Conservation (phyloP, 2,329 filamentous ascomycete species). For the Tolypocladium endophyticum region DNA sequence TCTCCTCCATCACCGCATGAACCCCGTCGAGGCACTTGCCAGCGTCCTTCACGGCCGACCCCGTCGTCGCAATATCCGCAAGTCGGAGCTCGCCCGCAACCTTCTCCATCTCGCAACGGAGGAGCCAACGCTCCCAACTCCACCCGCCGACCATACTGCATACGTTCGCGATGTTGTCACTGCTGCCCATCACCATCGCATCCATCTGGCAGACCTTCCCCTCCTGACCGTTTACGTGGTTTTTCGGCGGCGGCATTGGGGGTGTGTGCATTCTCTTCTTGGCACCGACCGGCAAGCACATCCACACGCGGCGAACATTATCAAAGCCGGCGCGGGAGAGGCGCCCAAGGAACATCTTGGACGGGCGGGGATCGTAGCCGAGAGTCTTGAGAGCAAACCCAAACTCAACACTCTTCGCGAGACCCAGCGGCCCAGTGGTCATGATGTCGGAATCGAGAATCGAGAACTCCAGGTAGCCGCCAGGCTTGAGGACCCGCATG, state of each 20-base stretch:
- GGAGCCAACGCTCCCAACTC: constrained; percentile 94
- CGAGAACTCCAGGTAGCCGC: constrained; percentile 84
- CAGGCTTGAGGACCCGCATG: constrained; percentile 83
- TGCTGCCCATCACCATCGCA: constrained; percentile 55
- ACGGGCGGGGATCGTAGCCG: constrained; percentile 80
- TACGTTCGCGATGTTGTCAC: constrained; percentile 60
- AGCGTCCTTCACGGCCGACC: constrained; percentile 42
- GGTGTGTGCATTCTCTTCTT: constrained; percentile 20
- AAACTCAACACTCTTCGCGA: constrained; percentile 84
- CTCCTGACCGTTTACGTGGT: constrained; percentile 26
- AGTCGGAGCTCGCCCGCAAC: constrained; percentile 54
- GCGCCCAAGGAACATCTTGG: constrained; percentile 68
- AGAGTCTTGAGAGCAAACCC: constrained; percentile 79
- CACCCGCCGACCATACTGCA: constrained; percentile 77
- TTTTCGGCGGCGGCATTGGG: constrained; percentile 19
- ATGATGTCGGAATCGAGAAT: constrained; percentile 85
- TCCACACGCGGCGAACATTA: constrained; percentile 76
- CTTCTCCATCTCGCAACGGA: constrained; percentile 78
- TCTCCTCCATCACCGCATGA: constrained; percentile 53
- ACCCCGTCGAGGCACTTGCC: constrained; percentile 51
- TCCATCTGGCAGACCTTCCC: constrained; percentile 43
- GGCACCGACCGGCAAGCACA: constrained; percentile 73
- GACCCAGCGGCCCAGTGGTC: constrained; percentile 67
- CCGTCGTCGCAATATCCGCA: constrained; percentile 39
- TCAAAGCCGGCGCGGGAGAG: constrained; percentile 67